Evolutionary conservation across 2,329 filamentous ascomycete species (phyloP), one percentile per base, ranked within the genome.

Genomic region (Trichoderma atroviride): DNA sequence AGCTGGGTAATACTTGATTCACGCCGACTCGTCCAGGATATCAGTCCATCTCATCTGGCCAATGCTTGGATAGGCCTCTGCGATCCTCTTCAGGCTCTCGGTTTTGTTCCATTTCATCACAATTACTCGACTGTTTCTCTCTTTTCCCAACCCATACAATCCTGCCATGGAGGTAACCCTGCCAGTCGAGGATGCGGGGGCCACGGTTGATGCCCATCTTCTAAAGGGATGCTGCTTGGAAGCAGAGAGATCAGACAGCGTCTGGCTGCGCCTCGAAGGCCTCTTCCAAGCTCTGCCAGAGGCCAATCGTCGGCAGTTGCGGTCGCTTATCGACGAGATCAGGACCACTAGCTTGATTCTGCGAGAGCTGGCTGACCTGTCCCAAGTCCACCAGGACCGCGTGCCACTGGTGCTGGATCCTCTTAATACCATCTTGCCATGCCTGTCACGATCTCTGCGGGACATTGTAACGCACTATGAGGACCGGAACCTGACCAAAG

Each of bases 361-460:
- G 10, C 83, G 85, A 52, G 84, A 87, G 64, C 78, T 90, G 19
- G 84, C 84, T 57, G 86, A 89, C 70, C 80, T 84, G 47, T 85
- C 85, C 29, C 84, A 86, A 62, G 77, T 86, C 31, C 83, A 89
- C 73, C 77, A 81, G 63, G 75, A 79, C 29, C 83, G 86, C 22
- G 79, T 88, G 7, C 82, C 83, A 0, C 77, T 86, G 19, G 81
- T 89, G 31, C 76, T 86, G 40, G 83, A 87, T 74, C 84, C 89
- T 73, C 82, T 90, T 58, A 83, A 86, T 69, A 80, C 88, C 69
- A 73, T 89, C 19, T 79, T 90, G 2, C 87, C 87, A 0, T 88
- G 86, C 68, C 78, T 89, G 22, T 81, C 80, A 64, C 82, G 80
- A 68, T 85, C 84, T 0, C 76, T 90, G 19, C 76, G 81, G 53